Evolutionary conservation across 2,329 filamentous ascomycete genomes (phyloP).

Genomic region (Trichoderma lentiforme): DNA sequence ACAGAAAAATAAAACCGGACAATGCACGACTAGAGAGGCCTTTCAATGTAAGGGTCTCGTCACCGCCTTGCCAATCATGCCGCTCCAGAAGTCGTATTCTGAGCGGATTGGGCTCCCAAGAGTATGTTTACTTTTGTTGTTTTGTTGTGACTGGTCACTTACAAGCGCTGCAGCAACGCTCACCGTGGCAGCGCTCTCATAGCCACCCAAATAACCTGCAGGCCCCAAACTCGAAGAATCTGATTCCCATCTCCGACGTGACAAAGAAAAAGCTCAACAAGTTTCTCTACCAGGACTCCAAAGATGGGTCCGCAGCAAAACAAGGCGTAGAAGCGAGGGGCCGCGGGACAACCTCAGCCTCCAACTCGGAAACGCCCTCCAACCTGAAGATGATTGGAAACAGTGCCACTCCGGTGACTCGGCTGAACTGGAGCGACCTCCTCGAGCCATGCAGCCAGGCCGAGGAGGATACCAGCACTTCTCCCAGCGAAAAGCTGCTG

Average conservation of each 20-base stretch:
- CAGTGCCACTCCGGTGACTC: slow-evolving; percentile 46
- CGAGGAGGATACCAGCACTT: slow-evolving; percentile 46
- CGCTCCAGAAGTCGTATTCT: slow-evolving; percentile 43
- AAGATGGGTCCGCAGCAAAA: slow-evolving; percentile 22
- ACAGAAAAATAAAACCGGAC: too few species aligned
- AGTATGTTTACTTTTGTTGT: slow-evolving; percentile 26
- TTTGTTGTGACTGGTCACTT: slow-evolving; percentile 8
- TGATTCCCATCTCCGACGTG: slow-evolving; percentile 52
- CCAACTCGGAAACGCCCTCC: slow-evolving; percentile 12
- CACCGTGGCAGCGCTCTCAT: slow-evolving; percentile 53
- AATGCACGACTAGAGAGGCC: slow-evolving; percentile 13
- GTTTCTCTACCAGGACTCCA: slow-evolving; percentile 42
- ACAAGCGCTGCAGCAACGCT: slow-evolving; percentile 33
- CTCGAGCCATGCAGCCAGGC: slow-evolving; percentile 44
- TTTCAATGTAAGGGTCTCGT: slow-evolving; percentile 22
- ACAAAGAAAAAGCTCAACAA: slow-evolving; percentile 61
- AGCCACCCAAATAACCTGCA: slow-evolving; percentile 45
- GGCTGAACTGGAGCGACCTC: slow-evolving; percentile 57
- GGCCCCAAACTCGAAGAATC: slow-evolving; percentile 35
- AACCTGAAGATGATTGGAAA: slow-evolving; percentile 25
- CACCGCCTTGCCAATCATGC: slow-evolving; percentile 29
- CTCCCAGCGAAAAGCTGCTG: slow-evolving; percentile 58
- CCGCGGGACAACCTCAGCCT: neutral
- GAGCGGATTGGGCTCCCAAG: slow-evolving; percentile 33
- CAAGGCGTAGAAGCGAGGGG: slow-evolving; percentile 20